Base-by-base conservation (phyloP, 768 basidiomycete genomes). In the Lentinula lateritia region DNA sequence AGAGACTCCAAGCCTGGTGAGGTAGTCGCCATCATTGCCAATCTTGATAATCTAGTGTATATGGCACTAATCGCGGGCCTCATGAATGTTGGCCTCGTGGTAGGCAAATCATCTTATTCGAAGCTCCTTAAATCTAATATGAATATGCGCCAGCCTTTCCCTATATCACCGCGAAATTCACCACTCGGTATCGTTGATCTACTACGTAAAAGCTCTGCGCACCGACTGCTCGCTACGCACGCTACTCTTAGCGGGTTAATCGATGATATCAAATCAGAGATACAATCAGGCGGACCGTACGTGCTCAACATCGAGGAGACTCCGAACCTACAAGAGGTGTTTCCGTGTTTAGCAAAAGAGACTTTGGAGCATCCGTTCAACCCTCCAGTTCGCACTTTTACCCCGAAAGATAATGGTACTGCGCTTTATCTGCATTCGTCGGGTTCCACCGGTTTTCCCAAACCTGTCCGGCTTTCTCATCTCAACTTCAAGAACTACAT, bases 291-390 rank as follows among this genome's bases (percentile, higher is more conserved):
- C 9, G 64, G 67, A 23, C 65, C 73, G 0, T 71, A 66, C 12
- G 52, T 46, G 2, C 57, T 79, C 2, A 36, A 42, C 5, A 50
- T 78, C 16, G 71, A 76, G 39, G 76, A 78, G 59, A 63, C 73
- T 28, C 75, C 75, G 8, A 60, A 64, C 2, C 53, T 80, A 5
- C 18, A 38, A 0, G 52, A 69, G n/a, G 64, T 79, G 0, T 83
- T 75, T 55, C 80, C 81, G 1, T 71, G 74, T 28, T 71, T 80
- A 6, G 79, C 75, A 0, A 13, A 56, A 12, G 78, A 80, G 60
- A 70, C 62, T 0, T 16, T 53, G 7, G 61, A 69, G 12, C 69
- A 76, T 42, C 60, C 68, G 5, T 76, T 76, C 57, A 50, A 63
- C 9, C 65, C 69, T 3, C 77, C 75, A 38, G 72, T 72, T 4